phyloP scores from a whole-genome alignment of 768 basidiomycete genomes.

The Psilocybe subaeruginosa region DNA sequence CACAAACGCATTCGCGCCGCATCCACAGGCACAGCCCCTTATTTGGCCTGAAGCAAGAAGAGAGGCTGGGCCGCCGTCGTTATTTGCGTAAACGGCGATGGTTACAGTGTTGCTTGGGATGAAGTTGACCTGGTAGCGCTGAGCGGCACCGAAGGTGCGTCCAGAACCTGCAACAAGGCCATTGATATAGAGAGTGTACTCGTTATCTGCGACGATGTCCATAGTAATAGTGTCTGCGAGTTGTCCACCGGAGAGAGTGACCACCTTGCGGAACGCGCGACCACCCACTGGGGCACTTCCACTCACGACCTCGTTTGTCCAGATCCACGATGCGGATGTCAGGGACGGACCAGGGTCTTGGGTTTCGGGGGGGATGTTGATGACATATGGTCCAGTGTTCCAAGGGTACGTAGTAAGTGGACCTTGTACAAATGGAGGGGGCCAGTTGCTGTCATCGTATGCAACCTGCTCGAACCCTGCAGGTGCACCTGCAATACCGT shows the following conservation, averaged over 20 bases:
- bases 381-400: background rate
- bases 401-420: conserved; percentile 4
- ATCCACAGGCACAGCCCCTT: conserved; percentile 9
- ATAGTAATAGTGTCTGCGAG: conserved; percentile 24
- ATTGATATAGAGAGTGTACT: conserved; percentile 31
- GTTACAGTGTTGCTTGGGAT: conserved; percentile 24
- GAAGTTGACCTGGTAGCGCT: conserved; percentile 17
- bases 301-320: conserved; percentile 30
- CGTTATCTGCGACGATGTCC: conserved; percentile 29
- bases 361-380: background rate
- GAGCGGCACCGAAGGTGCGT: conserved; percentile 14
- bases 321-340: conserved; percentile 20
- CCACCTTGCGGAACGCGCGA: conserved; percentile 32
- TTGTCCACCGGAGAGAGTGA: conserved; percentile 25
- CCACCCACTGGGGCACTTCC: conserved; percentile 25
- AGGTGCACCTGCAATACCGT: conserved; percentile 23
- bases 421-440: conserved; percentile 27
- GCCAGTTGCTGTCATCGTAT: conserved; percentile 34
- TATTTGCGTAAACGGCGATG: conserved; percentile 26
- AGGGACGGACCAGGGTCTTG: conserved; percentile 1
- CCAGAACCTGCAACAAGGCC: conserved; percentile 24
- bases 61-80: conserved; percentile 20
- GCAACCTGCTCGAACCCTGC: conserved; percentile 30
- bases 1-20: conserved; percentile 12
- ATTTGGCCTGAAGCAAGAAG: conserved; percentile 9